A percentile compares a stretch with the other conserved stretches of the same genome.
These are phyloP conservation scores for Gnomoniopsis smithogilvyi DNA, from an alignment of 2,329 filamentous ascomycete genomes.

Conservation along the genomic window DNA sequence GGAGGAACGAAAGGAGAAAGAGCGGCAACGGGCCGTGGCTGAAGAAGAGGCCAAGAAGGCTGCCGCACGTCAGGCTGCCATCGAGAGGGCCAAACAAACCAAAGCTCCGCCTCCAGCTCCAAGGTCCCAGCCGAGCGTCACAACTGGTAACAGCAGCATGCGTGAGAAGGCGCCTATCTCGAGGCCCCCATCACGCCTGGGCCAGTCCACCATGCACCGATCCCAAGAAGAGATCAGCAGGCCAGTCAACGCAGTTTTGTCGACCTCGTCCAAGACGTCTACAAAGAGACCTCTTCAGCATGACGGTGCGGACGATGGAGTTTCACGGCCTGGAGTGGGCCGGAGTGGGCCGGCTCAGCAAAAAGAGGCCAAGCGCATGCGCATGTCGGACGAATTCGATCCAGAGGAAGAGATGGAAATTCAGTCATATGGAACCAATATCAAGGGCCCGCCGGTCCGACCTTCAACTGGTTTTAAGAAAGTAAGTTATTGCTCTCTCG, in stretches of 20 bases:
- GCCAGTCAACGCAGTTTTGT: slow-evolving; percentile 56
- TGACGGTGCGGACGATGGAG: slow-evolving; percentile 56
- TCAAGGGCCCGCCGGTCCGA: slow-evolving; percentile 82
- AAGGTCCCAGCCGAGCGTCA: slow-evolving; percentile 51
- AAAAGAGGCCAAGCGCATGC: slow-evolving; percentile 75
- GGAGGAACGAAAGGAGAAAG: slow-evolving; percentile 56
- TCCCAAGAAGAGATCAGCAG: slow-evolving; percentile 59
- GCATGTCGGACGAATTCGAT: slow-evolving; percentile 70
- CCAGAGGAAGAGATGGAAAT: slow-evolving; percentile 52
- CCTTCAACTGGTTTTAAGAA: slow-evolving; percentile 71
- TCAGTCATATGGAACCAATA: slow-evolving; percentile 51
- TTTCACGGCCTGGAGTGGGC: slow-evolving; percentile 41
- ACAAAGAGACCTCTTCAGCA: slow-evolving; percentile 72
- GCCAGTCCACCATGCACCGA: slow-evolving; percentile 44
- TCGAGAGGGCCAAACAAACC: slow-evolving; percentile 65
- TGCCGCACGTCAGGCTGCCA: slow-evolving; percentile 58
- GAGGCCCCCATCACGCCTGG: slow-evolving; percentile 57
- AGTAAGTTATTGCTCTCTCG: slow-evolving; percentile 41
- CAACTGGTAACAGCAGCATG: slow-evolving; percentile 40
- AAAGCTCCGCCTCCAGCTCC: slow-evolving; percentile 59
- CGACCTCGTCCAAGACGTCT: slow-evolving; percentile 63
- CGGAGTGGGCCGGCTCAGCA: slow-evolving; percentile 62
- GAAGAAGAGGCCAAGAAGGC: slow-evolving; percentile 63
- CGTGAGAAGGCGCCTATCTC: slow-evolving; percentile 31
- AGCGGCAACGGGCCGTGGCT: slow-evolving; percentile 51